Base-by-base conservation (phyloP, 2,329 filamentous ascomycete genomes). In the Aspergillus udagawae region DNA sequence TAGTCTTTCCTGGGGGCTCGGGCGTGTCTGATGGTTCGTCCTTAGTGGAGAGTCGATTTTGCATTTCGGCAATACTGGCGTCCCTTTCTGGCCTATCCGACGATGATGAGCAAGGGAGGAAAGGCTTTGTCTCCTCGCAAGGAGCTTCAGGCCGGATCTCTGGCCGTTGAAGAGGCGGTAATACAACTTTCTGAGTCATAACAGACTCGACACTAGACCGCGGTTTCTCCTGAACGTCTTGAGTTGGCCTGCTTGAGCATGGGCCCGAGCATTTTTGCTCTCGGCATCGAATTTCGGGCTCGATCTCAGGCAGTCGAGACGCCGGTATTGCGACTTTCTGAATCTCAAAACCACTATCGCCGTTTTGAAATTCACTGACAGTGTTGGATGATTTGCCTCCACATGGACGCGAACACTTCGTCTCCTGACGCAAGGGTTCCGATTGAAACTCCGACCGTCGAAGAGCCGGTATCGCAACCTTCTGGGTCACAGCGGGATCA, bases 391-490 rank as follows among this genome's bases (percentile, higher is more conserved):
- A 38, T 38, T 17, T 17, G 14, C 32, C 14, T 38, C 32, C 32
- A 17, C 32, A 41, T 17, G n/a, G 23, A 55, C 38, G 25, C 35
- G 20, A 14, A 29, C 49, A 44, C 10, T 47, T 21, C 10, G 17
- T 32, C 38, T 56, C 32, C 9, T 29, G 52, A 28, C 10, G 4
- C 23, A 28, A 25, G 21, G 44, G 8, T 28, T 53, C 10, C 44
- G 29, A 23, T 28, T 51, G 27, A 7, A 17, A 17, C 14, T 52
- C 53, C 6, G 51, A 17, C 28, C 60, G 61, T 35, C 60, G 63
- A 20, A 72, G 61, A 32, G 69, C 67, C 20, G 73, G 73, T 27
- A 75, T 75, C 1, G 73, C 73, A 49, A 74, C 63, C 54, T 75
- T 75, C 28, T 62, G 63, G 20, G 59, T 58, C 27, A 61, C 49